These are phyloP conservation scores for Euphorbia peplus DNA, from an alignment of 345 rosid species.

Conservation along the genomic window DNA sequence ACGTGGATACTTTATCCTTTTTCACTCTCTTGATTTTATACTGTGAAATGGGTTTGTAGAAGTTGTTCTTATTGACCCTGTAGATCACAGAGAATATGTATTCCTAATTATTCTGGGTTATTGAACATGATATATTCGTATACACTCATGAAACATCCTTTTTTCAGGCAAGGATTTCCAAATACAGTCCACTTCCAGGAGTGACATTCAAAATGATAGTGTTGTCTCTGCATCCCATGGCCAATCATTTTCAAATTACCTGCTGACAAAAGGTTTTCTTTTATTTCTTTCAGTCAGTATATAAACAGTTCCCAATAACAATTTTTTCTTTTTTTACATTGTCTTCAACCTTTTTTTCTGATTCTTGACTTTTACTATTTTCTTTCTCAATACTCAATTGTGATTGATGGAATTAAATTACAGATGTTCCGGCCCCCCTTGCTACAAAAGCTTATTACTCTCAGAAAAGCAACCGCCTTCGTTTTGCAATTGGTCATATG, in stretches of 20 bases:
- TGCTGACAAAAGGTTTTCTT: constrained; percentile 25
- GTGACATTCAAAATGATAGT: constrained; percentile 21
- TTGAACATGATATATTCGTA: neutral
- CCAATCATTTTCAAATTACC: constrained; percentile 17
- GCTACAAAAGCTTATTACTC: constrained; percentile 56
- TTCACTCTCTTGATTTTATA: neutral
- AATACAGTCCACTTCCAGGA: constrained; percentile 16
- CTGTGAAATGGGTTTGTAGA: neutral
- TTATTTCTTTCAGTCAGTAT: neutral
- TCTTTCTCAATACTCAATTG: constrained; percentile 5
- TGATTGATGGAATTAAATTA: constrained; percentile 9
- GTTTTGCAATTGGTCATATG: constrained; percentile 33
- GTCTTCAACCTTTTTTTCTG: constrained; percentile 6
- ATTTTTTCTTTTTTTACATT: constrained; percentile 11
- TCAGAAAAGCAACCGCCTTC: constrained; percentile 42
- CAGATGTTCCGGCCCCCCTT: constrained; percentile 49
- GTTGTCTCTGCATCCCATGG: constrained; percentile 17
- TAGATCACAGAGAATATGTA: neutral
- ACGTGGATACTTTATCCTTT: neutral
- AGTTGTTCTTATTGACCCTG: neutral
- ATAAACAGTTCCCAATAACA: neutral
- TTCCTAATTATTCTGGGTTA: neutral
- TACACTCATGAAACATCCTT: constrained; percentile 8
- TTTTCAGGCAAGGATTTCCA: constrained; percentile 31
- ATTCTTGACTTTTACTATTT: constrained; percentile 6